phyloP scores from a whole-genome alignment of 495 filamentous ascomycete genomes.

The Hypomontagnella submonticulosa region DNA sequence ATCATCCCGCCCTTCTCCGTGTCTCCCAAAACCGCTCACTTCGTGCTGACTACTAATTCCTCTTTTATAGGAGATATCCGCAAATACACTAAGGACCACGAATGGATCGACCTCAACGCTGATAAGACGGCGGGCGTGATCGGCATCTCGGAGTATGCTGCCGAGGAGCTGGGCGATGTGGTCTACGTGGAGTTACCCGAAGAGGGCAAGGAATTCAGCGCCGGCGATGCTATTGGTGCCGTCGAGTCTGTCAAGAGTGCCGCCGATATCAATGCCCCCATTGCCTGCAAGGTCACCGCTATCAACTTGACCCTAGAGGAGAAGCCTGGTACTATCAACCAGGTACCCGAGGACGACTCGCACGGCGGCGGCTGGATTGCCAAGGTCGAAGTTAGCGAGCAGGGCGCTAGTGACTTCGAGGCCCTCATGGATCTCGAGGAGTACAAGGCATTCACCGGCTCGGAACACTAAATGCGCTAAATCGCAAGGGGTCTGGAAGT shows the following conservation, averaged over 20 bases:
- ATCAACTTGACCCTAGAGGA: constrained; percentile 80
- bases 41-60: constrained; percentile 15
- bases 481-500: neutral
- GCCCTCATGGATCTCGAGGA: constrained; percentile 75
- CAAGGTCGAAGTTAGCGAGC: constrained; percentile 78
- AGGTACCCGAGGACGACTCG: constrained; percentile 72
- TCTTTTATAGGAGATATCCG: constrained; percentile 65
- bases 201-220: constrained; percentile 67
- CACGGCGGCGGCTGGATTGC: constrained; percentile 93
- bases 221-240: constrained; percentile 86
- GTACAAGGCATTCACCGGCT: constrained; percentile 74
- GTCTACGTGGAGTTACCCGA: constrained; percentile 94
- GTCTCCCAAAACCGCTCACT: constrained; percentile 6
- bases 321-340: constrained; percentile 86
- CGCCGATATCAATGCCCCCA: constrained; percentile 91
- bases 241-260: constrained; percentile 99
- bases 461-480: constrained; percentile 39
- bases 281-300: constrained; percentile 77
- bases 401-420: constrained; percentile 72
- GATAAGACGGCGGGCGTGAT: constrained; percentile 77
- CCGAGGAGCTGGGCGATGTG: constrained; percentile 90
- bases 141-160: constrained; percentile 92
- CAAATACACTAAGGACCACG: constrained; percentile 96
- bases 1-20: neutral
- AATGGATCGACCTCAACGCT: constrained; percentile 90